A percentile compares a stretch with the other conserved stretches of the same genome.
Evolutionary conservation across 805 yeast genomes (phyloP).

Genomic region (Nakazawaea anatomiae): DNA sequence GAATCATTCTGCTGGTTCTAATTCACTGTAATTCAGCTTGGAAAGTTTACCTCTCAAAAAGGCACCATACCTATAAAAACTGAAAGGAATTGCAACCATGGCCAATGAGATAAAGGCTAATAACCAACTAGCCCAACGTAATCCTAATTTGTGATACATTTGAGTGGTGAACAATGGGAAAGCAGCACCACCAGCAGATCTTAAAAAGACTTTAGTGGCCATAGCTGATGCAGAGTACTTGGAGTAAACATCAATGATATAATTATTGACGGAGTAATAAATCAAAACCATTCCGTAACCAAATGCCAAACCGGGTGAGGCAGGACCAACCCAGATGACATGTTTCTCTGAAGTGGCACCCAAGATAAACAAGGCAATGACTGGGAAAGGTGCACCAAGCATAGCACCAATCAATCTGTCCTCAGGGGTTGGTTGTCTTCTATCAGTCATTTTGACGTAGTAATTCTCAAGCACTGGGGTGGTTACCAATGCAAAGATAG

Average conservation of each 20-base stretch:
- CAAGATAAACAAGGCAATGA: slow-evolving; percentile 69
- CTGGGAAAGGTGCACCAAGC: slow-evolving; percentile 80
- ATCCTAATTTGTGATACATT: slow-evolving; percentile 69
- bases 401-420: slow-evolving; percentile 77
- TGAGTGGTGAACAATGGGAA: slow-evolving; percentile 78
- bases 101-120: slow-evolving; percentile 73
- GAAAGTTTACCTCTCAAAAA: slow-evolving; percentile 57
- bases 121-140: slow-evolving; percentile 78
- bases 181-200: slow-evolving; percentile 84
- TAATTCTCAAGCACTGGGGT: slow-evolving; percentile 68
- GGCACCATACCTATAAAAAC: slow-evolving; percentile 64
- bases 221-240: slow-evolving; percentile 75
- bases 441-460: slow-evolving; percentile 46
- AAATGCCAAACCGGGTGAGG: slow-evolving; percentile 52
- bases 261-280: slow-evolving; percentile 60
- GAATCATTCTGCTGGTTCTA: background rate
- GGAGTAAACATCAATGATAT: slow-evolving; percentile 86
- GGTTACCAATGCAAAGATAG: slow-evolving; percentile 61
- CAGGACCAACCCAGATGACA: slow-evolving; percentile 63
- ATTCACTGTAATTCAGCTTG: slow-evolving; percentile 49
- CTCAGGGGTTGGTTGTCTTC: slow-evolving; percentile 67
- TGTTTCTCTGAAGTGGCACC: slow-evolving; percentile 74
- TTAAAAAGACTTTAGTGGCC: slow-evolving; percentile 74
- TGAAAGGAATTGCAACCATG: slow-evolving; percentile 69
- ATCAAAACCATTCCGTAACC: slow-evolving; percentile 59